Evolutionary conservation across 176 grass and related monocot genomes (phyloP).

Genomic region (Lolium rigidum): DNA sequence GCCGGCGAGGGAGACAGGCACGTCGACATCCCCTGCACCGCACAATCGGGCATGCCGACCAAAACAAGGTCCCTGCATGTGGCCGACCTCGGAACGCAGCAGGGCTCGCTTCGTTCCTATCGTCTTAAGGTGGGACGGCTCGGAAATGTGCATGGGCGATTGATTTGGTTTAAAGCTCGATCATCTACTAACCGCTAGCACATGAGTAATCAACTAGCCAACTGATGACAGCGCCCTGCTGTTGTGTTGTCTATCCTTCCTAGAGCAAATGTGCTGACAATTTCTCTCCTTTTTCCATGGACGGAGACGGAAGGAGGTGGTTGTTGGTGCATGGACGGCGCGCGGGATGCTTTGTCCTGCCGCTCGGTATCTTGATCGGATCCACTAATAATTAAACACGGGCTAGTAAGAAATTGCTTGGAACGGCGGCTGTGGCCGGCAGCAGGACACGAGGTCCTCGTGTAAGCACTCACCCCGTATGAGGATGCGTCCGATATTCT

Average conservation of each 20-base stretch:
- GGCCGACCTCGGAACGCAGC: too few relatives aligned
- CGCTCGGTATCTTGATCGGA: neutral
- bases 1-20: too few relatives aligned
- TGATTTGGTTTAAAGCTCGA: neutral
- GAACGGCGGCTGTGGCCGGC: conserved; percentile 37
- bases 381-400: neutral
- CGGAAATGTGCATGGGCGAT: neutral
- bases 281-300: conserved; percentile 17
- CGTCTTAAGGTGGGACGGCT: neutral
- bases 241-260: neutral
- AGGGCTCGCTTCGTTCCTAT: too few relatives aligned
- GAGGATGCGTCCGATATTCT: too few relatives aligned
- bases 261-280: neutral
- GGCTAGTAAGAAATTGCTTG: neutral
- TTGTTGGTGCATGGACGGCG: conserved; percentile 41
- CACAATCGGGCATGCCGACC: too few relatives aligned
- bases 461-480: neutral
- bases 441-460: conserved; percentile 46
- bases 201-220: neutral
- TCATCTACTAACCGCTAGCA: neutral
- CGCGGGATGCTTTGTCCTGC: neutral
- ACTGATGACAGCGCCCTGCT: neutral
- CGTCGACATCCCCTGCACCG: too few relatives aligned
- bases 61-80: too few relatives aligned
- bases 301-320: conserved; percentile 6